Evolutionary conservation across 164 flowering plant species (phyloP).

Genomic region (Tetracentron sinense): DNA sequence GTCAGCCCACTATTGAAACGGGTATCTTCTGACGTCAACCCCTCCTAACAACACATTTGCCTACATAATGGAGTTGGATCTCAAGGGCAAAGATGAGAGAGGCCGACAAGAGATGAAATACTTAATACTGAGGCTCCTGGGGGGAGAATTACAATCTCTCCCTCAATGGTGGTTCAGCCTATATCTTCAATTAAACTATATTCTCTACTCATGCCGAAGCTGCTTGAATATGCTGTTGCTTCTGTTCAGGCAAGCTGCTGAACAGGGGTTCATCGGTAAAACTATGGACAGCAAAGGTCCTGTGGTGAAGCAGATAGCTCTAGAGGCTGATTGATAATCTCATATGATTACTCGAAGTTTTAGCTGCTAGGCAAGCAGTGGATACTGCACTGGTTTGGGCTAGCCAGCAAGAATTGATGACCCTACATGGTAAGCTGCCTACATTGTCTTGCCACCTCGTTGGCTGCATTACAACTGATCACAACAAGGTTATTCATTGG

Average conservation of each 20-base stretch:
- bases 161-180: constrained; percentile 34
- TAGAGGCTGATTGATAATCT: constrained; percentile 89
- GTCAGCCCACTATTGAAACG: constrained; percentile 70
- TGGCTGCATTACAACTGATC: constrained; percentile 76
- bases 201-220: constrained; percentile 54
- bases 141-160: constrained; percentile 49
- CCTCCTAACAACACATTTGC: constrained; percentile 63
- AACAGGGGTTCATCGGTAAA: constrained; percentile 41
- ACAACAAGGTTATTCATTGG: constrained; percentile 82
- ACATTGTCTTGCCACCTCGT: constrained; percentile 64
- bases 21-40: constrained; percentile 46
- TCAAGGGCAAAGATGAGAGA: constrained; percentile 82
- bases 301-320: constrained; percentile 47
- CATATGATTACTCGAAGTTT: constrained; percentile 83
- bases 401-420: constrained; percentile 64
- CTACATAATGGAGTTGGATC: constrained; percentile 77
- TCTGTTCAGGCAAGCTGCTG: constrained; percentile 58
- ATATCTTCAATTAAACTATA: constrained; percentile 48
- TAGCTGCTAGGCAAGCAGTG: constrained; percentile 64
- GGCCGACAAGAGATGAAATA: constrained; percentile 94
- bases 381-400: constrained; percentile 82
- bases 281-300: constrained; percentile 41
- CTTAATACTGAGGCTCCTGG: constrained; percentile 73
- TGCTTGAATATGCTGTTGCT: constrained; percentile 50
- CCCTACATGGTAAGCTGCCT: constrained; percentile 60